Evolutionary conservation across 2,329 filamentous ascomycete species (phyloP).

Genomic region (Fusarium tanahbumbuense): DNA sequence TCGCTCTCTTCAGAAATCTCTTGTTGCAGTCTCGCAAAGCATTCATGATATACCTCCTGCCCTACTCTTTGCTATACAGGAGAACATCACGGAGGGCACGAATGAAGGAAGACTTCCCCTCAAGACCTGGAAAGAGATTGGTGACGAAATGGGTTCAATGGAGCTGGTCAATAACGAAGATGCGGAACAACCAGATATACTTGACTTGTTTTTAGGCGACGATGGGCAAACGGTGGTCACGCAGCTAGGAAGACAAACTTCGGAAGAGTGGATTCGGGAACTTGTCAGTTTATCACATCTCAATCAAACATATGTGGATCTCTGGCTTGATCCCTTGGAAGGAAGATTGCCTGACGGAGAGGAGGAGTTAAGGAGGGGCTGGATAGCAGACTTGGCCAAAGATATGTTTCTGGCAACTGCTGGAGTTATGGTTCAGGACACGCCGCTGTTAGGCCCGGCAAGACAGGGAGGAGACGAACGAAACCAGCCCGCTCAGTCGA

Average conservation of each 20-base stretch:
- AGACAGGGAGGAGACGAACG: slow-evolving; percentile 14
- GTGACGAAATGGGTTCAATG: slow-evolving; percentile 11
- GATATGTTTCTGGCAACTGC: slow-evolving; percentile 52
- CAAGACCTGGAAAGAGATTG: slow-evolving; percentile 50
- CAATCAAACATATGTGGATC: slow-evolving; percentile 44
- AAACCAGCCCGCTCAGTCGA: slow-evolving; percentile 21
- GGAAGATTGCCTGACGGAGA: slow-evolving; percentile 42
- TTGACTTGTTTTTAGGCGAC: slow-evolving; percentile 44
- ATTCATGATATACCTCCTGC: slow-evolving; percentile 45
- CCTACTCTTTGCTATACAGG: slow-evolving; percentile 45
- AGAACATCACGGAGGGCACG: slow-evolving; percentile 43
- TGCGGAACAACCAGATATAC: slow-evolving; percentile 46
- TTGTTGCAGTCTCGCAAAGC: slow-evolving; percentile 25
- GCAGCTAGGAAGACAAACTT: slow-evolving; percentile 45
- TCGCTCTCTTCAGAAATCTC: slow-evolving; percentile 32
- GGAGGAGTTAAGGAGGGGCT: slow-evolving; percentile 41
- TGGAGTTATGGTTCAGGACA: slow-evolving; percentile 52
- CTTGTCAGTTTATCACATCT: slow-evolving; percentile 46
- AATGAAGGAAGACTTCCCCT: slow-evolving; percentile 46
- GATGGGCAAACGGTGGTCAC: slow-evolving; percentile 48
- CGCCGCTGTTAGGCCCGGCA: slow-evolving; percentile 46
- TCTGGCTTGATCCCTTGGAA: slow-evolving; percentile 50
- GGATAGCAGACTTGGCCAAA: slow-evolving; percentile 50
- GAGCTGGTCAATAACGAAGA: slow-evolving; percentile 25
- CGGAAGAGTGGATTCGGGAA: slow-evolving; percentile 41